Evolutionary conservation across 169 alveolate species (phyloP).

Genomic region (Perkinsus chesapeaki): DNA sequence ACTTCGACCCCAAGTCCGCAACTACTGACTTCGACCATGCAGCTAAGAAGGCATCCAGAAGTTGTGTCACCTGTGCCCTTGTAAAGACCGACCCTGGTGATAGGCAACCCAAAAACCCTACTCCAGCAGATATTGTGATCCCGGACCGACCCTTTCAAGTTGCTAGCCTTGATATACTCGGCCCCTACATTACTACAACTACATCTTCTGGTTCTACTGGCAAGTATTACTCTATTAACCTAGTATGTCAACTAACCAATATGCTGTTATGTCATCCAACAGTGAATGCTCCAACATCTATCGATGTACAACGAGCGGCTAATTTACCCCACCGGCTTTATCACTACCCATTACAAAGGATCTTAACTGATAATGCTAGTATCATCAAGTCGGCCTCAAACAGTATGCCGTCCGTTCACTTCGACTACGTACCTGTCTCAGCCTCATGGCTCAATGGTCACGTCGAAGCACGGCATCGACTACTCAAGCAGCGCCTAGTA

Average conservation of each 20-base stretch:
- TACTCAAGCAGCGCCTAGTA: neutral
- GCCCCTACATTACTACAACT: neutral
- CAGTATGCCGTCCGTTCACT: neutral
- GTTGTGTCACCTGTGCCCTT: neutral
- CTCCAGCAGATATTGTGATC: neutral
- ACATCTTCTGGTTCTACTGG: neutral
- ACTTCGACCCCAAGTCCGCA: neutral
- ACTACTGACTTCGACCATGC: neutral
- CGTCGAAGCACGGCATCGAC: neutral
- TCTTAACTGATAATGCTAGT: neutral
- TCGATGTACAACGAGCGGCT: neutral
- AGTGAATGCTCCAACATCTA: neutral
- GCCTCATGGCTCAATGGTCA: neutral
- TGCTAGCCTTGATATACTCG: neutral
- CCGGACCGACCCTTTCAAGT: neutral
- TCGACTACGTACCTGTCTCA: neutral
- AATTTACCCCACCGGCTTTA: neutral
- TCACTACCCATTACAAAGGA: neutral
- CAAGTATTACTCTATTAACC: neutral
- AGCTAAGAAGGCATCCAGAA: neutral
- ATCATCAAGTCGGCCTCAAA: neutral
- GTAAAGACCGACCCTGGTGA: neutral
- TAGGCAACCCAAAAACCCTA: neutral
- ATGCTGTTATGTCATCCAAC: neutral
- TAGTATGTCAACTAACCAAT: neutral